Evolutionary conservation across 306 rosid species (phyloP).

Genomic region (Fagus sylvatica): DNA sequence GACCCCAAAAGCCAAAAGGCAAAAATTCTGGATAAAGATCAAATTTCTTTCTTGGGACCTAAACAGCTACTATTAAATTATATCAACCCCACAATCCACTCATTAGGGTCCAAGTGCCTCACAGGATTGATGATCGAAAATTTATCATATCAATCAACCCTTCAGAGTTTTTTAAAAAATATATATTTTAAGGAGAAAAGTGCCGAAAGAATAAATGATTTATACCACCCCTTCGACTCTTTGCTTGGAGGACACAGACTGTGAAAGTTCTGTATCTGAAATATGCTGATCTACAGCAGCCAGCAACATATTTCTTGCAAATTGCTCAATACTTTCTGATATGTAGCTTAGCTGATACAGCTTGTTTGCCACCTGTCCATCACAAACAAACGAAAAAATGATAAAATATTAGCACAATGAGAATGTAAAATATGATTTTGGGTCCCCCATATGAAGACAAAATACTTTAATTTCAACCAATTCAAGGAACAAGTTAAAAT

Average conservation of each 20-base stretch:
- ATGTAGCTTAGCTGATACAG: slow-evolving; percentile 83
- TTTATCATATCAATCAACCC: background rate
- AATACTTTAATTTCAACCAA: slow-evolving; percentile 4
- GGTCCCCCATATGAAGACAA: slow-evolving; percentile 1
- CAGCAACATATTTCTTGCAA: slow-evolving; percentile 76
- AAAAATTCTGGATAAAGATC: background rate
- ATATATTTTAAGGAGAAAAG: background rate
- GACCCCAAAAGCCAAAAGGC: background rate
- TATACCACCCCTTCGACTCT: slow-evolving; percentile 52
- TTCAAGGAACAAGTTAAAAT: slow-evolving; percentile 22
- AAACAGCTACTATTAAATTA: background rate
- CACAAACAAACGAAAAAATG: slow-evolving; percentile 15
- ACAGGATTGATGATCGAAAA: background rate
- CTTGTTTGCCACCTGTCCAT: slow-evolving; percentile 87
- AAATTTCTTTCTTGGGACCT: background rate
- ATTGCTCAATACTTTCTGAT: slow-evolving; percentile 72
- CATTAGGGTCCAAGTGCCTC: background rate
- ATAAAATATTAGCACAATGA: slow-evolving; percentile 5
- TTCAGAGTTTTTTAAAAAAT: background rate
- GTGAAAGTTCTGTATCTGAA: slow-evolving; percentile 51
- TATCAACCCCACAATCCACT: background rate
- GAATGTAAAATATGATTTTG: slow-evolving; percentile 9
- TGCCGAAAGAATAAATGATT: slow-evolving; percentile 11
- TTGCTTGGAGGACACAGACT: slow-evolving; percentile 49
- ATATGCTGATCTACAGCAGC: slow-evolving; percentile 57